phyloP scores from a whole-genome alignment of 148 eudicot genomes.

The Chenopodium quinoa region DNA sequence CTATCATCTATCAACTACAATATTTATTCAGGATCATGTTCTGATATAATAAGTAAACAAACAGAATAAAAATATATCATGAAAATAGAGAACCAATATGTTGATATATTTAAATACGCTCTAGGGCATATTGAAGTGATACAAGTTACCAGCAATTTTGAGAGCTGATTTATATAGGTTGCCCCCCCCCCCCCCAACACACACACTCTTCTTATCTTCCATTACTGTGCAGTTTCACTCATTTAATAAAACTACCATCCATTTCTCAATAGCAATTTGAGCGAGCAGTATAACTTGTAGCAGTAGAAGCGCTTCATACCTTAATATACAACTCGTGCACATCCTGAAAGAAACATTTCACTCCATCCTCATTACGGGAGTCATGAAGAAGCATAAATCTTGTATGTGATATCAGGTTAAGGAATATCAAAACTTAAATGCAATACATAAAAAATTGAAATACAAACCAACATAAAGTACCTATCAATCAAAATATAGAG shows the following conservation, averaged over 20 bases:
- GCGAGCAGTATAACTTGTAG: constrained; percentile 4
- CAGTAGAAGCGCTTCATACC: constrained; percentile 39
- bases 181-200: too few relatives aligned
- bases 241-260: background rate
- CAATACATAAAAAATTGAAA: background rate
- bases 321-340: constrained; percentile 95
- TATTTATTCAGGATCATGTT: background rate
- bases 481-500: background rate
- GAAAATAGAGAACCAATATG: background rate
- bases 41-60: background rate
- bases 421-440: constrained; percentile 25
- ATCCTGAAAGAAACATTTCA: constrained; percentile 97
- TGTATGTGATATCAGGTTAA: constrained; percentile 70
- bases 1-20: background rate
- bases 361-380: constrained; percentile 95
- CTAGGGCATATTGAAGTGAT: background rate
- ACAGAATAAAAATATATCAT: background rate
- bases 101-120: background rate
- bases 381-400: constrained; percentile 95
- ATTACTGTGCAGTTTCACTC: background rate
- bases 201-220: background rate
- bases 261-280: background rate
- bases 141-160: background rate
- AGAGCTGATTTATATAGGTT: background rate
- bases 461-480: background rate